Conservation (phyloP, 176 grass and related monocot genomes). For the Oryza nivara region DNA sequence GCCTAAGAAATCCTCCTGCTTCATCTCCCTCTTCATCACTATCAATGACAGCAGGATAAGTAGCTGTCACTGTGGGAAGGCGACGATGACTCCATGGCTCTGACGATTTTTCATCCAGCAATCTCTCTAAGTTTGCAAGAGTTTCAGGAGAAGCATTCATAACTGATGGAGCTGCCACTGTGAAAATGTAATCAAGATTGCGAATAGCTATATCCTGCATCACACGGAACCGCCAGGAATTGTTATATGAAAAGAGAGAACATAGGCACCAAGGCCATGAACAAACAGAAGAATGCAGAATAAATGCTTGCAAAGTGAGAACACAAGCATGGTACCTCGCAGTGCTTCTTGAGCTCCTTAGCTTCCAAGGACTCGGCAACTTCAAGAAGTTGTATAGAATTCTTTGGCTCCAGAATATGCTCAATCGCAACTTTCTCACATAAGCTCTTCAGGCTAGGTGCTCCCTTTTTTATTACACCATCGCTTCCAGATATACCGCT, state of each 20-base stretch:
- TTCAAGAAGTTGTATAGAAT: slow-evolving; percentile 91
- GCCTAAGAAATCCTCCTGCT: slow-evolving; percentile 49
- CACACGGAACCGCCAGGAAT: slow-evolving; percentile 18
- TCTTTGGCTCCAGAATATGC: slow-evolving; percentile 87
- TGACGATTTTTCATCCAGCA: slow-evolving; percentile 76
- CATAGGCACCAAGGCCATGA: background rate
- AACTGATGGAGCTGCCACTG: slow-evolving; percentile 67
- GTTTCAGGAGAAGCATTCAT: slow-evolving; percentile 77
- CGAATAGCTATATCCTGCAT: slow-evolving; percentile 86
- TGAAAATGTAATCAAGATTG: slow-evolving; percentile 99
- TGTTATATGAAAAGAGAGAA: slow-evolving; percentile 20
- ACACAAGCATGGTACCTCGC: slow-evolving; percentile 64
- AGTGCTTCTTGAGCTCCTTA: slow-evolving; percentile 83
- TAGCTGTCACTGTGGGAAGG: slow-evolving; percentile 90
- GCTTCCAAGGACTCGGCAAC: slow-evolving; percentile 94
- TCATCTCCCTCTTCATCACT: slow-evolving; percentile 76
- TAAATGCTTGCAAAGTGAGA: slow-evolving; percentile 11
- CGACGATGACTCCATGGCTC: slow-evolving; percentile 86
- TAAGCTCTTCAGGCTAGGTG: slow-evolving; percentile 82
- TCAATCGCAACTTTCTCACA: slow-evolving; percentile 95
- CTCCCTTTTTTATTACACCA: slow-evolving; percentile 32
- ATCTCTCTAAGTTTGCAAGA: slow-evolving; percentile 77
- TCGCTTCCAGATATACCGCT: slow-evolving; percentile 40
- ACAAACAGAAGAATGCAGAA: slow-evolving; percentile 25
- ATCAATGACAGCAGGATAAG: slow-evolving; percentile 77